Base-by-base conservation (phyloP, 1,284 basidiomycete genomes). In the Puccinia coronata region DNA sequence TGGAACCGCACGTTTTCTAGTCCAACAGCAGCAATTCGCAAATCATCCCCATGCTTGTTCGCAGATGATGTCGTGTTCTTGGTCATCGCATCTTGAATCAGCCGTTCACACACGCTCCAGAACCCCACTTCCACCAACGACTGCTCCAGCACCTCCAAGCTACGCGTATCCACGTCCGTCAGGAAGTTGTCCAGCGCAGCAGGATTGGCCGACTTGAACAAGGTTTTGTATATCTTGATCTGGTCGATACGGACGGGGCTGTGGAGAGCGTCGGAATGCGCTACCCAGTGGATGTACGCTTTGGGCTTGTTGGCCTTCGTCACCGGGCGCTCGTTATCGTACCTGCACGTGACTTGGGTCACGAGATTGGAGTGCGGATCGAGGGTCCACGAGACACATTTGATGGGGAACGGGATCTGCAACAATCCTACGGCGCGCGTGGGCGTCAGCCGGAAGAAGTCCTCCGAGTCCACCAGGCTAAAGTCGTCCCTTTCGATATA, bases 251-350 rank as follows among this genome's bases (percentile, higher is more conserved):
- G 87, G 59, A 98, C 92, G 14, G 95, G 95, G 82, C 92, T 93
- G 16, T 91, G 90, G 0, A 91, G 91, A 8, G 91, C 88, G 16
- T 90, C 88, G 84, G 96, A 92, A 83, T 93, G 92, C 61, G 94
- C 95, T 23, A 99, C 93, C 97, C 97, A 99, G 86, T 99, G 97
- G 85, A 99, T 95, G 88, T 92, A 99, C 20, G 95, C 92, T 86
- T 98, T 97, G 43, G 95, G 92, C 86, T 98, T 98, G 73, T 83
- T 78, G 86, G 91, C 92, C 57, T 65, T 80, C 34, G 83, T 84
- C 55, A 88, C 89, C 83, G 94, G 90, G 8, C 28, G 23, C 16
- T 79, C 51, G 47, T 79, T 79, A 86, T 98, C 95, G 41, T 95
- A 88, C 53, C 89, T 90, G 86, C 92, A 94, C 75, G 92, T 86